These are phyloP conservation scores for Mortierella antarctica DNA, from an alignment of 192 early-diverging fungal genomes.

Conservation along the genomic window DNA sequence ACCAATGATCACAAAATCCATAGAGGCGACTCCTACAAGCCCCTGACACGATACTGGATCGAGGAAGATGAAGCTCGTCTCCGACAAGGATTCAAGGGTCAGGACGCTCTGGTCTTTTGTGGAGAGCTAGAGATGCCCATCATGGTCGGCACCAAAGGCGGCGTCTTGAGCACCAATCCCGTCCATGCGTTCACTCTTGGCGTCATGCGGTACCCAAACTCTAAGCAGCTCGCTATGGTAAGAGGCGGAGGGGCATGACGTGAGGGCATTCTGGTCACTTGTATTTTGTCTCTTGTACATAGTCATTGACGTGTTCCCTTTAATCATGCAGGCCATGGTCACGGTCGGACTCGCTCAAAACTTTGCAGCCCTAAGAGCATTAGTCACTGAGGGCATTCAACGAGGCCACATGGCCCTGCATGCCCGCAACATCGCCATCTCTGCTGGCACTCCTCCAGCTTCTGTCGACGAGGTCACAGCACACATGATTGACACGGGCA, in stretches of 20 bases:
- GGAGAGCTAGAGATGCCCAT: conserved; percentile 78
- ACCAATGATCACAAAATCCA: conserved; percentile 1
- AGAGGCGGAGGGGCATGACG: neutral
- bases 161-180: conserved; percentile 78
- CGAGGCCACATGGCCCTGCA: conserved; percentile 75
- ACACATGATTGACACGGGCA: conserved; percentile 74
- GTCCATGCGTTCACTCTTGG: conserved; percentile 75
- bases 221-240: conserved; percentile 70
- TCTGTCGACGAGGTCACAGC: conserved; percentile 73
- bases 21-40: conserved; percentile 62
- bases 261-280: neutral
- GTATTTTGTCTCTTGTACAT: neutral
- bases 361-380: conserved; percentile 80
- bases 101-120: conserved; percentile 61
- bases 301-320: neutral
- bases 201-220: conserved; percentile 71
- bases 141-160: conserved; percentile 79
- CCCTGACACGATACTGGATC: conserved; percentile 82
- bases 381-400: conserved; percentile 82
- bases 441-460: conserved; percentile 74
- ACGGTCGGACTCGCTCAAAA: conserved; percentile 81
- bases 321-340: conserved; percentile 60
- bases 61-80: conserved; percentile 58
- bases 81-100: conserved; percentile 24
- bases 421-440: conserved; percentile 72